A percentile compares a stretch with the other conserved stretches of the same genome.
These are phyloP conservation scores for Penicillium vulpinum DNA, from an alignment of 2,329 filamentous ascomycete genomes.

Conservation along the genomic window DNA sequence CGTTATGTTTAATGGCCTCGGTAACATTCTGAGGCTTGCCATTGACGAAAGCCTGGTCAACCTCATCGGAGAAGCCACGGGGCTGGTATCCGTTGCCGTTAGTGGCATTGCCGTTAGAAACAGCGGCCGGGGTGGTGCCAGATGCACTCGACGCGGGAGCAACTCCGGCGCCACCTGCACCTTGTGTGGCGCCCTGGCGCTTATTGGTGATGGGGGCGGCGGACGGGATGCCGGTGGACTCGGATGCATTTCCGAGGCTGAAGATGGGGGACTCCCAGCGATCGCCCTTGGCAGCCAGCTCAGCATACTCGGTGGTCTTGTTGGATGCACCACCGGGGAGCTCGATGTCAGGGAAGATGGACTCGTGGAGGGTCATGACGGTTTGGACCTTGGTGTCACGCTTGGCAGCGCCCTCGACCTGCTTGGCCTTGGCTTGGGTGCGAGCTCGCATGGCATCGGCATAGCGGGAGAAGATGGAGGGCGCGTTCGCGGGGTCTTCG, in stretches of 20 bases:
- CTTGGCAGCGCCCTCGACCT: constrained; percentile 62
- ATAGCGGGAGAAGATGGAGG: constrained; percentile 87
- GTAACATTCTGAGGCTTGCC: constrained; percentile 15
- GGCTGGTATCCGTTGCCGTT: constrained; percentile 19
- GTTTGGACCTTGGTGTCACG: constrained; percentile 74
- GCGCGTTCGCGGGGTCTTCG: constrained; percentile 68
- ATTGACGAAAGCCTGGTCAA: constrained; percentile 35
- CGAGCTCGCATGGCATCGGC: constrained; percentile 71
- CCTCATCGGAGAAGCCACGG: constrained; percentile 34
- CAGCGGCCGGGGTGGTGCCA: constrained; percentile 12
- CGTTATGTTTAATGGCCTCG: constrained; percentile 7
- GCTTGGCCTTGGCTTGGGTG: constrained; percentile 72
- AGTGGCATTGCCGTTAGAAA: constrained; percentile 3
- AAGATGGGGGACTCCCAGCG: constrained; percentile 96
- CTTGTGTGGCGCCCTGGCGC: constrained; percentile 49
- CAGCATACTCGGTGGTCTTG: constrained; percentile 92
- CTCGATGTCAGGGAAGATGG: constrained; percentile 84
- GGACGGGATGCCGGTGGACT: constrained; percentile 69
- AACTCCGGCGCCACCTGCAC: constrained; percentile 13
- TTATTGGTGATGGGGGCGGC: constrained; percentile 58
- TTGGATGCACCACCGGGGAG: constrained; percentile 85
- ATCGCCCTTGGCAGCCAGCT: constrained; percentile 82
- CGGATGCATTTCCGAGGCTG: constrained; percentile 74
- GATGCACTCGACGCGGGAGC: constrained; percentile 15
- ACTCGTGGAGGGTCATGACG: constrained; percentile 83